A percentile compares a stretch with the other conserved stretches of the same genome.
These are phyloP conservation scores for Puccinia novopanici DNA, from an alignment of 1,284 basidiomycete species.

Conservation along the genomic window DNA sequence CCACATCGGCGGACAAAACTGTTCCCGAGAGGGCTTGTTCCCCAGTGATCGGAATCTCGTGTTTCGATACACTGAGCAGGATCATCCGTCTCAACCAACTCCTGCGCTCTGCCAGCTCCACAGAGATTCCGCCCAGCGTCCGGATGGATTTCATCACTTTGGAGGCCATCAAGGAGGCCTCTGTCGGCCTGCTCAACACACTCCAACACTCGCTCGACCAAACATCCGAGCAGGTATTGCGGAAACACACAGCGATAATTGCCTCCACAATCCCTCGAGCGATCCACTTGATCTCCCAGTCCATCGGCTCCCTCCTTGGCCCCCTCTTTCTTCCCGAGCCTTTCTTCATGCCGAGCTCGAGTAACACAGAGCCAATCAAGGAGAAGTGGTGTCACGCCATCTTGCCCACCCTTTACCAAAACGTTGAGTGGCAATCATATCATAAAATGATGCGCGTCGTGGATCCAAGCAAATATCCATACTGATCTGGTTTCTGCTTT, in stretches of 20 bases:
- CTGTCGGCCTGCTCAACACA: slow-evolving; percentile 5
- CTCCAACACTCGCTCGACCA: slow-evolving; percentile 6
- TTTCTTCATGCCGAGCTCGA: neutral
- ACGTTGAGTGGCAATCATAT: slow-evolving; percentile 21
- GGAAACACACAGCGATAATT: neutral
- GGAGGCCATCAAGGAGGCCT: slow-evolving; percentile 21
- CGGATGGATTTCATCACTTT: slow-evolving; percentile 8
- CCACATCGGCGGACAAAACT: neutral
- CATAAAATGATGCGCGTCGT: neutral
- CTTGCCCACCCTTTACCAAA: slow-evolving; percentile 24
- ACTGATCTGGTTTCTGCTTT: neutral
- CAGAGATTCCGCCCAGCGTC: neutral
- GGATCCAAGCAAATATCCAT: neutral
- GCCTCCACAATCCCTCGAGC: slow-evolving; percentile 6
- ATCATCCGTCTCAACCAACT: slow-evolving; percentile 29
- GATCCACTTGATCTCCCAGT: neutral
- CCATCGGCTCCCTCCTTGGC: slow-evolving; percentile 9
- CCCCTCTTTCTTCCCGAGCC: slow-evolving; percentile 15
- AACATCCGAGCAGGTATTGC: neutral
- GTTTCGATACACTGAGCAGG: slow-evolving; percentile 24
- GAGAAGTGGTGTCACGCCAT: neutral
- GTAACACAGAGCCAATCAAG: neutral
- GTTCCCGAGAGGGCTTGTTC: neutral
- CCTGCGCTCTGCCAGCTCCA: neutral
- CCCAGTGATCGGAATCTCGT: neutral